These are phyloP conservation scores for Vitis riparia DNA, from an alignment of 164 flowering plant genomes.

Conservation along the genomic window DNA sequence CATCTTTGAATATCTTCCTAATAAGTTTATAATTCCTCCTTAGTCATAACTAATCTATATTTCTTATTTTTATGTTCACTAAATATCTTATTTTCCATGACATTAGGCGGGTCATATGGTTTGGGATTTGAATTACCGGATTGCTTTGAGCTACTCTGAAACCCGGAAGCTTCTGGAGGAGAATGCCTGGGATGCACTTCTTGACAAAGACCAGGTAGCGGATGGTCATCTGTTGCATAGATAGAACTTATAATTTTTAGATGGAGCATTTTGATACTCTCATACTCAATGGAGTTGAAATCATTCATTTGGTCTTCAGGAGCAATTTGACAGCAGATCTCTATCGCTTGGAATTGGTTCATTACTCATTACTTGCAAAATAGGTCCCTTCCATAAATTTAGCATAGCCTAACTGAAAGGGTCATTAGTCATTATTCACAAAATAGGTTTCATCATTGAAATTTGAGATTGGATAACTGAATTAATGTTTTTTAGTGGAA, in stretches of 20 bases:
- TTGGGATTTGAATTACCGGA: conserved; percentile 91
- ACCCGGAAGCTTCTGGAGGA: conserved; percentile 55
- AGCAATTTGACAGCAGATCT: neutral
- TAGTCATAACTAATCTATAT: neutral
- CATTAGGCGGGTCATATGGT: conserved; percentile 74
- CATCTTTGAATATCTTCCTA: neutral
- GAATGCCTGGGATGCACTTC: conserved; percentile 72
- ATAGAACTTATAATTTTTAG: neutral
- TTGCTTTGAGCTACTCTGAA: conserved; percentile 66
- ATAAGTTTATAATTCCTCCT: neutral
- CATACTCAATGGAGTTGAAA: neutral
- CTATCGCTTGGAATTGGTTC: no score
- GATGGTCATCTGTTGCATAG: neutral
- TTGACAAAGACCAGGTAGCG: conserved; percentile 79
- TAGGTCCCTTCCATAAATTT: no score
- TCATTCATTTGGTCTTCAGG: neutral
- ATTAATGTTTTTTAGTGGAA: no score
- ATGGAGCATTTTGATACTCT: neutral
- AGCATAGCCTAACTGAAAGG: no score
- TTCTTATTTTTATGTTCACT: neutral
- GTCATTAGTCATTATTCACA: no score
- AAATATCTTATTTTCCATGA: neutral
- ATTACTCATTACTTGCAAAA: no score
- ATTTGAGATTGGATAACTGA: no score
- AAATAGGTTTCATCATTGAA: no score